Base-by-base conservation (phyloP, 2,329 filamentous ascomycete genomes). In the Fusarium penzigii region DNA sequence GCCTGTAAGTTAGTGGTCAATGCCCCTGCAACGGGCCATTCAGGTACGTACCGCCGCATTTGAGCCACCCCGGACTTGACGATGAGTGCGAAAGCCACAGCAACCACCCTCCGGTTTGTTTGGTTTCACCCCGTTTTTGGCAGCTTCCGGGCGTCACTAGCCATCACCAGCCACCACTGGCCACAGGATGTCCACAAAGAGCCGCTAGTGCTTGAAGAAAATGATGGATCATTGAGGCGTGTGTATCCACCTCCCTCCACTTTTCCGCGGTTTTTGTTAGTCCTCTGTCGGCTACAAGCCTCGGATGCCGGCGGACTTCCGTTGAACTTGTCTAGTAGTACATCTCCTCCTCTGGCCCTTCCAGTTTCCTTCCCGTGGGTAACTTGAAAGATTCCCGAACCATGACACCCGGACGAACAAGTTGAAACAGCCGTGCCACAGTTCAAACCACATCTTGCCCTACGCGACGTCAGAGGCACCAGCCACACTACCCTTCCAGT, bases 301-400 rank as follows among this genome's bases (percentile, higher is more conserved):
- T 66, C 64, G 64, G 65, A 66, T 61, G 59, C 64, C 64, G 64
- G 59, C 63, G 63, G 63, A 65, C 52, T 65, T 65, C 55, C 63
- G 63, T 43, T 52, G 49, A 48, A 17, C 46, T 10, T n/a, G 17
- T 20, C 14, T 9, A 20, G 13, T 29, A 29, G n/a, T 43, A 32
- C 34, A 41, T n/a, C 38, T 17, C 16, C 44, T 42, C 20, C 20
- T 25, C 20, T 25, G 4, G 20, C 20, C 20, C 20, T 25, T 25
- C 20, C 20, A 25, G 20, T 25, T 25, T 25, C 20, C 20, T 25
- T 25, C 20, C 20, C 20, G 20, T 25, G 20, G 20, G 20, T n/a
- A n/a, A n/a, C n/a, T n/a, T n/a, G n/a, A n/a, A n/a, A n/a, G n/a
- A n/a, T n/a, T n/a, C n/a, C n/a, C n/a, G n/a, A 13, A 47, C 20